Base-by-base conservation (phyloP, 164 flowering plant species). In the Platanus orientalis region DNA sequence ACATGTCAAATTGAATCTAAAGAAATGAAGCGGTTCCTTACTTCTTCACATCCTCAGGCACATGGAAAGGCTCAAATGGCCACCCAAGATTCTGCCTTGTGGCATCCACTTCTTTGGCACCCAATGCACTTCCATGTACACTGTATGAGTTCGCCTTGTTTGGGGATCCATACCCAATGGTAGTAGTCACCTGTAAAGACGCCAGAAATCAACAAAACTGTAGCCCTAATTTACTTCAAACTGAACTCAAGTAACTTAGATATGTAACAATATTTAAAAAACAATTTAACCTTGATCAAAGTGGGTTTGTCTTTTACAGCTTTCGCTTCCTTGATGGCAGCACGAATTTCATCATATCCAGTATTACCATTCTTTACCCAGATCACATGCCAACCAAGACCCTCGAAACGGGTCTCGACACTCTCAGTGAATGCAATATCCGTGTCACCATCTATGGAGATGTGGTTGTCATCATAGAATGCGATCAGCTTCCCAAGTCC, bases 111-210 rank as follows among this genome's bases (percentile, higher is more conserved):
- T 94, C 99, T 78, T 89, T 91, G 45, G 88, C 85, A 69, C 99
- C 99, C 73, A 94, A 65, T 47, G 97, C 96, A 79, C 81, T 76
- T 1, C 99, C 99, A 58, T 94, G 99, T 13, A 88, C 97, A 73
- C 96, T 86, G 81, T 89, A 89, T 54, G 94, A 81, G 80, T 91
- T 91, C 9, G 99, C 79, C 80, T 94, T 94, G 87, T 94, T 94
- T 32, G 97, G 99, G 11, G 99, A 91, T 1, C 99, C 99, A 83
- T 53, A 94, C 61, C 99, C 99, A 73, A 94, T 94, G 25, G 97
- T 94, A 27, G 99, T 94, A 16, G 97, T 93, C 34, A 92, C 88
- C 98, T 93, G 79, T 23, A 51, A 62, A 65, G 61, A 57, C 23
- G 49, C 47, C 52, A 48, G 58, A 68, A 1, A 20, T 62, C 36